A percentile compares a stretch with the other conserved stretches of the same genome.
Conservation (phyloP, 1,284 basidiomycete species). For the Vanrija sp. region DNA sequence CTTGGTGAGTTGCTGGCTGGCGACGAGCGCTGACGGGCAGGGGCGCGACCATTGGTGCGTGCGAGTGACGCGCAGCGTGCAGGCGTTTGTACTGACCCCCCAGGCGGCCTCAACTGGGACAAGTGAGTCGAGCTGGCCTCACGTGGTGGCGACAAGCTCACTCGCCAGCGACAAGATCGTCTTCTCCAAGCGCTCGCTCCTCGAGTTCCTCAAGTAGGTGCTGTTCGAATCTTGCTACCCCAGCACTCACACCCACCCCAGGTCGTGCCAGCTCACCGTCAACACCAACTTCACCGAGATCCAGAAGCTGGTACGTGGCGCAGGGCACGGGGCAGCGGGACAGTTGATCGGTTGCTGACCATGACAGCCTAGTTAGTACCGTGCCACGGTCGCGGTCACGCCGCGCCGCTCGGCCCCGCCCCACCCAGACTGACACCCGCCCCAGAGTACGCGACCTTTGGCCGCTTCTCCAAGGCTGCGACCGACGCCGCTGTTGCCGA, state of each 20-base stretch:
- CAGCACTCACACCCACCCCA: slow-evolving; percentile 1
- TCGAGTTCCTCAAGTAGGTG: slow-evolving; percentile 48
- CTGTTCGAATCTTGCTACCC: too few species aligned
- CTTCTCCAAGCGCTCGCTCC: slow-evolving; percentile 48
- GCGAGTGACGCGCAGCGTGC: not conserved
- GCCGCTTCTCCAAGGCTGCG: slow-evolving; percentile 43
- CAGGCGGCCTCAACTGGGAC: slow-evolving; percentile 49
- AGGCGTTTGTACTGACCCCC: slow-evolving; percentile 7
- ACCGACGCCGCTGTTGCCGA: slow-evolving; percentile 48
- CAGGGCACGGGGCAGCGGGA: too few species aligned
- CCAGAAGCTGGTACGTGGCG: slow-evolving; percentile 33
- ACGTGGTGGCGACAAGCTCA: slow-evolving; percentile 2
- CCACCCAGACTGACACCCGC: slow-evolving; percentile 4
- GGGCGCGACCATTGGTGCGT: slow-evolving; percentile 26
- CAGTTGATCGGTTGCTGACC: not conserved
- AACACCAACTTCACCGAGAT: slow-evolving; percentile 48
- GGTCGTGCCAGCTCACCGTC: slow-evolving; percentile 45
- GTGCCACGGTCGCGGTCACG: not conserved
- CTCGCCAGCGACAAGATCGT: slow-evolving; percentile 45
- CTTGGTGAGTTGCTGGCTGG: slow-evolving; percentile 32
- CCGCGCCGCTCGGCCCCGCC: not conserved
- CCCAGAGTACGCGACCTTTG: slow-evolving; percentile 49
- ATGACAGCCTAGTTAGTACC: slow-evolving; percentile 34
- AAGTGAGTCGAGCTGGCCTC: slow-evolving; percentile 23
- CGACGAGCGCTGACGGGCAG: slow-evolving; percentile 9